A percentile compares a stretch with the other conserved stretches of the same genome.
These are phyloP conservation scores for Candida pini DNA, from an alignment of 805 yeast species.

Conservation along the genomic window DNA sequence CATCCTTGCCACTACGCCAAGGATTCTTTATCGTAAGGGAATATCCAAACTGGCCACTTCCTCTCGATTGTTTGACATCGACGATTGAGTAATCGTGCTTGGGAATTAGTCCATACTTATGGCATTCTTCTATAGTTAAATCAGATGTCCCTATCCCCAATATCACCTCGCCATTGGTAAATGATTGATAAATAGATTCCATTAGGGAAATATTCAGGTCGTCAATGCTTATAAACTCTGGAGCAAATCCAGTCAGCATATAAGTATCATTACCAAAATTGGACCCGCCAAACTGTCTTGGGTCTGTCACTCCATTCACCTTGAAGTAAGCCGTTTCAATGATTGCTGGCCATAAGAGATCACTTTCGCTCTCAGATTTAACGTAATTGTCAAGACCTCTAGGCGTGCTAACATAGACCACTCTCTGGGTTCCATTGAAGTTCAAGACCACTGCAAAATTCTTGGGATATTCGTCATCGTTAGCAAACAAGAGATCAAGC, in stretches of 20 bases:
- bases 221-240: constrained; percentile 44
- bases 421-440: constrained; percentile 50
- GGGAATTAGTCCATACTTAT: constrained; percentile 36
- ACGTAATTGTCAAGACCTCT: constrained; percentile 23
- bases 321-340: constrained; percentile 72
- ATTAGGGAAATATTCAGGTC: constrained; percentile 27
- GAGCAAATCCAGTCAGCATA: constrained; percentile 65
- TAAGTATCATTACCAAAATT: constrained; percentile 69
- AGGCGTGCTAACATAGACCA: constrained; percentile 42
- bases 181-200: constrained; percentile 26
- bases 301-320: constrained; percentile 34
- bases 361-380: constrained; percentile 29
- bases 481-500: constrained; percentile 23
- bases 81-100: constrained; percentile 69
- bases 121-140: constrained; percentile 30
- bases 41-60: constrained; percentile 10
- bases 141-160: constrained; percentile 68
- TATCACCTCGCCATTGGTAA: constrained; percentile 33
- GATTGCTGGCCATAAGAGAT: constrained; percentile 60
- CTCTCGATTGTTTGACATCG: constrained; percentile 24
- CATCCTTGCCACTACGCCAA: constrained; percentile 24
- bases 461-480: constrained; percentile 10
- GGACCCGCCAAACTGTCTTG: constrained; percentile 66
- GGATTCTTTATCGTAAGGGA: constrained; percentile 41
- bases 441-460: constrained; percentile 33